These are phyloP conservation scores for Shiraia bambusicola DNA, from an alignment of 2,329 filamentous ascomycete species.

Conservation along the genomic window DNA sequence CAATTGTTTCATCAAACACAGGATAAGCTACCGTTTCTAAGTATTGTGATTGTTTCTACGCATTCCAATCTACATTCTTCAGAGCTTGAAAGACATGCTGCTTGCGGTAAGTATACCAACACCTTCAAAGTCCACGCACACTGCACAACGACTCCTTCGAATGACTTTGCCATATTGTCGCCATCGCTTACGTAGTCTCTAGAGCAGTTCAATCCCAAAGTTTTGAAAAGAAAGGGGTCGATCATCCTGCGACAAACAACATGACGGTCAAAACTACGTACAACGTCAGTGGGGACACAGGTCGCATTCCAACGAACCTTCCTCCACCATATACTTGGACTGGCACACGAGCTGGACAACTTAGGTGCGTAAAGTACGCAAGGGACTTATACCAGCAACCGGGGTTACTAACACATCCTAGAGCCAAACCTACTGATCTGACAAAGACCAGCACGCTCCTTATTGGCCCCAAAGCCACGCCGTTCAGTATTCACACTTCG, in stretches of 20 bases:
- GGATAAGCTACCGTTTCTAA: conserved; percentile 11
- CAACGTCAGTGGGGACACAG: conserved; percentile 14
- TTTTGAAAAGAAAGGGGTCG: conserved; percentile 1
- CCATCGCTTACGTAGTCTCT: not conserved
- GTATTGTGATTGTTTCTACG: conserved; percentile 13
- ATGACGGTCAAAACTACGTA: conserved; percentile 16
- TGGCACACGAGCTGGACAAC: conserved; percentile 16
- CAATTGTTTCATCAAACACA: conserved; percentile 8
- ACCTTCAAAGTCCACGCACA: conserved; percentile 9
- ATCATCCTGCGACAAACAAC: not conserved
- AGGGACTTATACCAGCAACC: conserved; percentile 9
- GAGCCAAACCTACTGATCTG: conserved; percentile 45
- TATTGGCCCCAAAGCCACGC: conserved; percentile 44
- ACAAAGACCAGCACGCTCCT: conserved; percentile 41
- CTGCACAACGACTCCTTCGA: not conserved
- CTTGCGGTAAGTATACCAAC: conserved; percentile 13
- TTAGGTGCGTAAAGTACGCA: conserved; percentile 21
- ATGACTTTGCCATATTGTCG: not conserved
- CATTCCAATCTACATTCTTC: conserved; percentile 28
- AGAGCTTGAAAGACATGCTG: conserved; percentile 9
- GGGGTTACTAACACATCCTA: conserved; percentile 17
- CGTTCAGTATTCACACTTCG: conserved; percentile 52
- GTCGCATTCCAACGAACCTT: conserved; percentile 28
- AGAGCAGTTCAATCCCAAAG: not conserved
- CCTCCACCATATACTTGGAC: conserved; percentile 37